Conservation (phyloP, 1,139 yeast genomes). For the Geotrichum fermentans region DNA sequence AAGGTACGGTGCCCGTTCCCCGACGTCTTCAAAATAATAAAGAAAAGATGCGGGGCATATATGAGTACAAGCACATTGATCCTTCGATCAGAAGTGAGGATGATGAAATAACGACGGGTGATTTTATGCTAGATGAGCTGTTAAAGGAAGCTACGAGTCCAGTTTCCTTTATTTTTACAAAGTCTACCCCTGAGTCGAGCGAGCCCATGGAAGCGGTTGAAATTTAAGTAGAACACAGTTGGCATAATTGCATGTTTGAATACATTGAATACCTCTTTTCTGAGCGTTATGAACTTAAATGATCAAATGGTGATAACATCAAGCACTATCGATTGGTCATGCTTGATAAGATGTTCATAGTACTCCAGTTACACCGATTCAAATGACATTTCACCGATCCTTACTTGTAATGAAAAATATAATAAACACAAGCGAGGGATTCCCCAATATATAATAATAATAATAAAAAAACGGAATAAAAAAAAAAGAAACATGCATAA, state of each 20-base stretch:
- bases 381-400: too few species aligned
- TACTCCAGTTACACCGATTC: too few species aligned
- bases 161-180: conserved; percentile 17
- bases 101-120: conserved; percentile 11
- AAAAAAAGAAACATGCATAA: conserved; percentile 9
- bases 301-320: too few species aligned
- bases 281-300: too few species aligned
- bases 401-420: neutral
- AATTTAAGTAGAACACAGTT: too few species aligned
- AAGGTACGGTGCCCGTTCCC: conserved; percentile 29
- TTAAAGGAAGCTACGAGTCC: neutral
- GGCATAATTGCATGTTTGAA: too few species aligned
- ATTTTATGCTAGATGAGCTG: conserved; percentile 8
- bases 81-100: conserved; percentile 3
- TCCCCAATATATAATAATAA: neutral
- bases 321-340: too few species aligned
- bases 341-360: too few species aligned
- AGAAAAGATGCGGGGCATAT: conserved; percentile 48
- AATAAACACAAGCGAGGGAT: neutral
- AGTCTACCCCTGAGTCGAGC: conserved; percentile 15
- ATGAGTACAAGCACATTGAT: conserved; percentile 58
- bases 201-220: too few species aligned
- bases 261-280: too few species aligned
- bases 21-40: conserved; percentile 26
- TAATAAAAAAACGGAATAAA: conserved; percentile 2